Evolutionary conservation across 192 early-diverging fungal genomes (phyloP).

Genomic region (Coemansia sp.): DNA sequence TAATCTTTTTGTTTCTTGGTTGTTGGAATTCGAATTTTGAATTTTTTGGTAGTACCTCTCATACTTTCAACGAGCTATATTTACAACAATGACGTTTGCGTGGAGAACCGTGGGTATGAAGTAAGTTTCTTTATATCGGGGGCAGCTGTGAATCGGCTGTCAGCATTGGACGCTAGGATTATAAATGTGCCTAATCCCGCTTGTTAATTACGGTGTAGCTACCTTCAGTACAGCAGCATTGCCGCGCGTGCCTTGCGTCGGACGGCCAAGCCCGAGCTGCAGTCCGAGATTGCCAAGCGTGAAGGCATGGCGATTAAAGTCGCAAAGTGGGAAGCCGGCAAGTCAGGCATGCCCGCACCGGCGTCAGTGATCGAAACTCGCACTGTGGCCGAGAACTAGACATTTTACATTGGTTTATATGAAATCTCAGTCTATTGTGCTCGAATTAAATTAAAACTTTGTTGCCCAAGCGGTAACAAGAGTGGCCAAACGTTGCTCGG

Average conservation of each 20-base stretch:
- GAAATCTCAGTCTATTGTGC: background rate
- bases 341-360: constrained; percentile 24
- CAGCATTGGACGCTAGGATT: no score
- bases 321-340: constrained; percentile 52
- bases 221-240: constrained; percentile 56
- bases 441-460: constrained; percentile 10
- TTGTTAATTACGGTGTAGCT: constrained; percentile 20
- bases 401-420: no score
- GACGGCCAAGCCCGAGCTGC: constrained; percentile 43
- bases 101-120: constrained; percentile 3
- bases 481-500: constrained; percentile 21
- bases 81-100: constrained; percentile 1
- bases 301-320: constrained; percentile 44
- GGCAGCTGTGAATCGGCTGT: background rate
- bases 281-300: constrained; percentile 51
- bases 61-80: no score
- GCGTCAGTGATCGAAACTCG: constrained; percentile 43
- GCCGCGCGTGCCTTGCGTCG: constrained; percentile 53
- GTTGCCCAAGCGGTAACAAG: constrained; percentile 27
- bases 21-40: no score
- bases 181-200: no score
- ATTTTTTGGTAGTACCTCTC: no score
- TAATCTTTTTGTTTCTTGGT: no score
- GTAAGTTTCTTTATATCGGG: background rate
- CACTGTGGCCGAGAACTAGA: constrained; percentile 40